Evolutionary conservation across 106 monocot species (phyloP).

Genomic region (Allium cepa): DNA sequence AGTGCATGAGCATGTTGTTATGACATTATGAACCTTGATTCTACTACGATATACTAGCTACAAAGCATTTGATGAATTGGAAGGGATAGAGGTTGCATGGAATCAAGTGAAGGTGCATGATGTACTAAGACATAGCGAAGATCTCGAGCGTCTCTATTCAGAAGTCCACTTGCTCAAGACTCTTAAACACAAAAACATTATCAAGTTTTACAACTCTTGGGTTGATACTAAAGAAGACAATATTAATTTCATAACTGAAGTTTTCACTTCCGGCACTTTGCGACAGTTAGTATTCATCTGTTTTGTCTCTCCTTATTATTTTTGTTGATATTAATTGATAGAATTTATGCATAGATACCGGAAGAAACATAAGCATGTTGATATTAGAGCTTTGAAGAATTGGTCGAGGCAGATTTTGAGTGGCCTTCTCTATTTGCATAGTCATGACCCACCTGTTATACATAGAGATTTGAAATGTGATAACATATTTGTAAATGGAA

Average conservation of each 20-base stretch:
- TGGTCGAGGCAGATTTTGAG: slow-evolving; percentile 62
- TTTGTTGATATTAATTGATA: background rate
- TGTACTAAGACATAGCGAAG: slow-evolving; percentile 27
- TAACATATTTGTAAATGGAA: slow-evolving; percentile 74
- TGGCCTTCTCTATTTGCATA: slow-evolving; percentile 65
- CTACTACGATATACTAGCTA: slow-evolving; percentile 22
- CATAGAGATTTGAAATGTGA: slow-evolving; percentile 74
- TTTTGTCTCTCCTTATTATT: background rate
- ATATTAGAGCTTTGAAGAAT: slow-evolving; percentile 52
- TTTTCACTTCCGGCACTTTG: slow-evolving; percentile 73
- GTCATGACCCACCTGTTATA: slow-evolving; percentile 60
- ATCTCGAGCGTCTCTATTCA: slow-evolving; percentile 47
- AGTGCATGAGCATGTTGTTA: background rate
- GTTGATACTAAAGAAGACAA: slow-evolving; percentile 31
- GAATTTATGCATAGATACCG: slow-evolving; percentile 27
- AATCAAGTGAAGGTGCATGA: slow-evolving; percentile 60
- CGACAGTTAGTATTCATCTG: slow-evolving; percentile 35
- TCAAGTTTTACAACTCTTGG: slow-evolving; percentile 65
- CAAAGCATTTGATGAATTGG: slow-evolving; percentile 57
- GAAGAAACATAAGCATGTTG: slow-evolving; percentile 52
- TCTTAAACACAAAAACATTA: slow-evolving; percentile 67
- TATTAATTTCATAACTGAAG: slow-evolving; percentile 68
- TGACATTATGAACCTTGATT: slow-evolving; percentile 4
- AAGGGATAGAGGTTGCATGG: slow-evolving; percentile 83
- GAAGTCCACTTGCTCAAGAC: slow-evolving; percentile 70